Base-by-base conservation (phyloP, 2,329 filamentous ascomycete genomes). In the Exophiala dermatitidis region DNA sequence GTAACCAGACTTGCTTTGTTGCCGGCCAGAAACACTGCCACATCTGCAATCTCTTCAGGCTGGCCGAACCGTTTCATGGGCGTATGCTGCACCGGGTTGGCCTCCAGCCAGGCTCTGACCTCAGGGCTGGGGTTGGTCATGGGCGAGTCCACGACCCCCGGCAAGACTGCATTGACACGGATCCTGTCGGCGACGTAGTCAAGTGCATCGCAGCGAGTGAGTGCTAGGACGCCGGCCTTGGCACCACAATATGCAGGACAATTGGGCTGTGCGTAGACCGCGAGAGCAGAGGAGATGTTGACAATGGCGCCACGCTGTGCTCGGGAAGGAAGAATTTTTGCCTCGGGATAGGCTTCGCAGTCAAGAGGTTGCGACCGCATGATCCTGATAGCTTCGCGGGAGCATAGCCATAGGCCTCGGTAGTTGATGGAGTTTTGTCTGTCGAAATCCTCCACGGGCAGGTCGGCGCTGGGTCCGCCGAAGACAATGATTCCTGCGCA, bases 1-100 rank as follows among this genome's bases (percentile, higher is more conserved):
- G 55, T 52, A 37, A 54, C 55, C 38, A 46, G 52, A 29, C 45
- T 52, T 4, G 49, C 51, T 40, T 52, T 52, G 26, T 58, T 58
- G 9, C 41, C 34, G 7, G 51, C 48, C 9, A 54, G 41, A 36
- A 58, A 58, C 5, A 53, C 53, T 29, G 79, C 1, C 84, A 89
- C 65, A 79, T 89, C 48, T 84, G 88, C 65, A 88, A 83, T 64
- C 88, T 85, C 0, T 71, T 88, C 56, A 86, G 75, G 80, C 80
- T 66, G 36, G 54, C 36, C 53, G 9, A 50, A 48, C 4, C 55
- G 38, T 19, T 48, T 46, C 48, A 83, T 76, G 9, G 52, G 55
- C n/a, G 48, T 47, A 32, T 43, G 46, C 40, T 48, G 41, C 12
- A 58, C 52, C 1, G 52, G 33, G 30, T 52, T 50, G 26, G 29